Conservation (phyloP, 805 yeast species). For the Saturnispora dispora region DNA sequence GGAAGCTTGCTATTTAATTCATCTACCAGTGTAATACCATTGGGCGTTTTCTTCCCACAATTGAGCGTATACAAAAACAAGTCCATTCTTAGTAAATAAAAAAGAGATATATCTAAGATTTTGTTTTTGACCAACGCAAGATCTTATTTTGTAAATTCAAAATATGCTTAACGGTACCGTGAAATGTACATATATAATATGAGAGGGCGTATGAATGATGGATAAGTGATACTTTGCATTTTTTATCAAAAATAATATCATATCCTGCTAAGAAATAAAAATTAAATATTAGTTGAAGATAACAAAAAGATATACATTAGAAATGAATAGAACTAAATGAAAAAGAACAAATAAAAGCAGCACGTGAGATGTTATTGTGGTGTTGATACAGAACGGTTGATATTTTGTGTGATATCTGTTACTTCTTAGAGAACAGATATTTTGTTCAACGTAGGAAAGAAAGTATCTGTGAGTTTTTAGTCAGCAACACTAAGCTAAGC, state of each 20-base stretch:
- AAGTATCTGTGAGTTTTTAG: neutral
- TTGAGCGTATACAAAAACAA: slow-evolving; percentile 39
- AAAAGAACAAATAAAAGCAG: neutral
- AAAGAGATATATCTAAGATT: neutral
- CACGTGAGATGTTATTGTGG: neutral
- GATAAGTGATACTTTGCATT: neutral
- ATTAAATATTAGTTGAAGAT: neutral
- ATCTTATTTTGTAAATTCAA: neutral
- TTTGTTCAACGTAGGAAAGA: neutral
- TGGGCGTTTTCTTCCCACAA: slow-evolving; percentile 40
- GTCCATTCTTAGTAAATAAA: neutral
- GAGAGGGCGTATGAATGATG: neutral
- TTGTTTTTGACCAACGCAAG: neutral
- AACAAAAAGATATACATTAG: neutral
- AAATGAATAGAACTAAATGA: neutral
- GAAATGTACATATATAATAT: neutral
- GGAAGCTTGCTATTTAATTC: slow-evolving; percentile 18
- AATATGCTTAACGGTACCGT: neutral
- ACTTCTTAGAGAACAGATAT: too few species aligned
- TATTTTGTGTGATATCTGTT: neutral
- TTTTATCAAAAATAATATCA: neutral
- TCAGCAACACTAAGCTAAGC: neutral
- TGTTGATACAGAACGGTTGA: neutral
- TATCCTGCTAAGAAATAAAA: neutral
- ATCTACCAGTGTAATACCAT: slow-evolving; percentile 18